phyloP scores from a whole-genome alignment of 23 red algal species.

The Gracilariopsis chorda region DNA sequence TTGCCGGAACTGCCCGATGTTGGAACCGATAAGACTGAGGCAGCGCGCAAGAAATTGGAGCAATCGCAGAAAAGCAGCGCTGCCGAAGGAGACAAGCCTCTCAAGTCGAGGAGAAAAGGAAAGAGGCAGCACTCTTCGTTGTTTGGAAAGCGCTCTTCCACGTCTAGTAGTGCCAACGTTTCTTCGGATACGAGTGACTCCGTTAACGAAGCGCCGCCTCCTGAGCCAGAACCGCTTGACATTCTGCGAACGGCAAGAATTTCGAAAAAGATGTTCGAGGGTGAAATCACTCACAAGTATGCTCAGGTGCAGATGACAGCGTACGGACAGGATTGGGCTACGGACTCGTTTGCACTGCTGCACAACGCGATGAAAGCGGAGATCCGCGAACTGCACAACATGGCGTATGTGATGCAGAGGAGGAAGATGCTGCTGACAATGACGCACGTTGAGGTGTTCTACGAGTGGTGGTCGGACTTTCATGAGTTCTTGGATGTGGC shows the following conservation, averaged over 20 bases:
- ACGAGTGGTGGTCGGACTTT: slow-evolving; percentile 65
- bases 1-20: neutral
- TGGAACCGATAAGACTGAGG: slow-evolving; percentile 13
- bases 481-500: slow-evolving; percentile 33
- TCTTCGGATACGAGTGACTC: neutral
- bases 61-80: neutral
- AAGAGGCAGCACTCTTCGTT: slow-evolving; percentile 3
- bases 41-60: slow-evolving; percentile 20
- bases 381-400: slow-evolving; percentile 33
- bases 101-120: neutral
- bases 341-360: slow-evolving; percentile 49
- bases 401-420: slow-evolving; percentile 64
- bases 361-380: slow-evolving; percentile 73
- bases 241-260: slow-evolving; percentile 58
- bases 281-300: slow-evolving; percentile 44
- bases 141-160: neutral
- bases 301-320: slow-evolving; percentile 52
- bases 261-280: slow-evolving; percentile 41
- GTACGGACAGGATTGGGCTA: slow-evolving; percentile 51
- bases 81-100: neutral
- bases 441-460: slow-evolving; percentile 63
- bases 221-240: slow-evolving; percentile 8
- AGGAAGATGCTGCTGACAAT: slow-evolving; percentile 54
- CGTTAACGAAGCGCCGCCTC: neutral
- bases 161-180: neutral